phyloP scores from a whole-genome alignment of 163 green algal genomes.

The Volvox carteri region DNA sequence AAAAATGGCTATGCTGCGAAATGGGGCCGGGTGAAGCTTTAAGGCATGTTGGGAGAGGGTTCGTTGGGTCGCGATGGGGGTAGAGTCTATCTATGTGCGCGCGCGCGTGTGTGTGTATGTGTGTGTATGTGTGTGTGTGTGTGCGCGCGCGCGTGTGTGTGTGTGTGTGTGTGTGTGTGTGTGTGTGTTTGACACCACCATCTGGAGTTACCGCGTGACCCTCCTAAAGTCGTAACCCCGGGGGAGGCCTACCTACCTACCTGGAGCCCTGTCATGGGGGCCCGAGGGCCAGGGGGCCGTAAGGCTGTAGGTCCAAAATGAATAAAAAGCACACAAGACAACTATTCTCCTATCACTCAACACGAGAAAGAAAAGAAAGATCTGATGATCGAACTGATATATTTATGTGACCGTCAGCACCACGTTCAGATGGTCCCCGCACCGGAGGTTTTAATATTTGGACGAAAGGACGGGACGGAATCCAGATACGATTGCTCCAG shows the following conservation, averaged over 20 bases:
- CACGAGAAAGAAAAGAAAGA: background rate
- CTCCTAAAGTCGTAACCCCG: too few relatives aligned
- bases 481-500: background rate
- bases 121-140: background rate
- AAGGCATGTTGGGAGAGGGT: background rate
- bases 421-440: background rate
- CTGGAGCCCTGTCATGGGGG: too few relatives aligned
- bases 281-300: too few relatives aligned
- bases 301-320: too few relatives aligned
- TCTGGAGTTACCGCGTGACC: too few relatives aligned
- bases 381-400: background rate
- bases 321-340: too few relatives aligned
- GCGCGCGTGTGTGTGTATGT: background rate
- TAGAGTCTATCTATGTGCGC: too few relatives aligned
- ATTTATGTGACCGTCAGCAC: background rate
- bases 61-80: background rate
- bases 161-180: background rate
- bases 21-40: background rate
- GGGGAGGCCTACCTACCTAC: too few relatives aligned
- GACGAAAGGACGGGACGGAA: background rate
- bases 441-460: background rate
- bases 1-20: too few relatives aligned
- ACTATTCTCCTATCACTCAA: too few relatives aligned
- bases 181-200: too few relatives aligned
- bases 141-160: background rate